Base-by-base conservation (phyloP, 306 rosid species). In the Dalbergia oliveri region DNA sequence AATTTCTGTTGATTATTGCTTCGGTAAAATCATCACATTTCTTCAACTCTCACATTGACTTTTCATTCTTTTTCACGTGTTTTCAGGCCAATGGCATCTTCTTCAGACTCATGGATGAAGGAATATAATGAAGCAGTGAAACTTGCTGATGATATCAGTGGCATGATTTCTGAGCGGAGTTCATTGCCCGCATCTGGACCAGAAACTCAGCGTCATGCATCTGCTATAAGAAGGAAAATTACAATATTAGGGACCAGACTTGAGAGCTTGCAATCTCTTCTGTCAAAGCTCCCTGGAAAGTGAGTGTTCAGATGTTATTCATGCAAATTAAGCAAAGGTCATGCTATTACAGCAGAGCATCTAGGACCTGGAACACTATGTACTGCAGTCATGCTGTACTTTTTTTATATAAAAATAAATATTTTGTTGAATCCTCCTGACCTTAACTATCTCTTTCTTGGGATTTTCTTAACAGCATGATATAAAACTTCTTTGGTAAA, bases 241-340 rank as follows among this genome's bases (percentile, higher is more conserved):
- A 91, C 98, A 50, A 96, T 96, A 83, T 88, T 96, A 77, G 98
- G 97, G 85, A 93, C 98, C 50, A 88, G 99, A 82, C 94, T 96
- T 76, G 99, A 96, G 86, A 93, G 94, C 86, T 91, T 96, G 88
- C 97, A 88, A 73, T 87, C 94, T 76, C 90, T 88, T 82, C 71
- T 93, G 79, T 73, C 89, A 18, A 89, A 86, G 86, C 89, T 88
- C 87, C 99, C 97, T 57, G 97, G 89, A 86, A 96, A 96, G 86
- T 96, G 81, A 91, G 98, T 88, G 60, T 61, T 80, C 12, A 33
- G 77, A 43, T 66, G 16, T 43, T 83, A 62, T 45, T 34, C 57
- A 37, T 15, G 50, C 44, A 58, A 41, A 79, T 79, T 50, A 41
- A 37, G 83, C 58, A 43, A 73, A 68, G 59, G n/a, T 50, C 12